Evolutionary conservation across 352 stramenopile species (phyloP).

Genomic region (Globisporangium orthogonon): DNA sequence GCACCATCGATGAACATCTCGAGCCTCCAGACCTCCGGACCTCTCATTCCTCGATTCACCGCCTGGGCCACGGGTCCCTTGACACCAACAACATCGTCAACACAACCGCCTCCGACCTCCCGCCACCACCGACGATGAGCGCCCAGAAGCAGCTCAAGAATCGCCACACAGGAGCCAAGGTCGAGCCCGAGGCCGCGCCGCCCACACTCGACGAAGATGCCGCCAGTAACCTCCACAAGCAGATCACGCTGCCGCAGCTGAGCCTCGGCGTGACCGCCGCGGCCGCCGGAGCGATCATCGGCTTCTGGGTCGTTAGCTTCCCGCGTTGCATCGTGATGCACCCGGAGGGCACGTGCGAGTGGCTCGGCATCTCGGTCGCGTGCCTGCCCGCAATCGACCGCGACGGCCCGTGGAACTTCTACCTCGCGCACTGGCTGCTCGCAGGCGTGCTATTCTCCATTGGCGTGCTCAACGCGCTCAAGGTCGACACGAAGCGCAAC

Average conservation of each 20-base stretch:
- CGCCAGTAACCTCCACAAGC: too few relatives aligned
- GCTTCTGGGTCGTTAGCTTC: conserved; percentile 14
- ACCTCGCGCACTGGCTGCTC: conserved; percentile 13
- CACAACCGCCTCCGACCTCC: too few relatives aligned
- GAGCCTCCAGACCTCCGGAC: too few relatives aligned
- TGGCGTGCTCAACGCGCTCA: conserved; percentile 2
- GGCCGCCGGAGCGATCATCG: conserved; percentile 5
- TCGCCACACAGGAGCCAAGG: too few relatives aligned
- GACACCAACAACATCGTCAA: too few relatives aligned
- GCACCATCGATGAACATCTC: too few relatives aligned
- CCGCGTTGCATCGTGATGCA: conserved; percentile 13
- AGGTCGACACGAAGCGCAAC: conserved; percentile 5
- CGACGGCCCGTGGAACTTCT: conserved; percentile 6
- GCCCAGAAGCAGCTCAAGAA: too few relatives aligned
- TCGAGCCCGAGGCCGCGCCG: too few relatives aligned
- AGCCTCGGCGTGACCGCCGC: background rate
- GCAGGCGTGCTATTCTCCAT: conserved; percentile 11
- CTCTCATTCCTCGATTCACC: too few relatives aligned
- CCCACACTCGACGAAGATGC: too few relatives aligned
- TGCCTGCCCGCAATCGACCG: conserved; percentile 12
- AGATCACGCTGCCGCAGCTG: conserved; percentile 7
- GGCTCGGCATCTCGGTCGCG: conserved; percentile 8
- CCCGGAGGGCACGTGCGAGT: conserved; percentile 9
- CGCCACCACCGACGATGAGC: too few relatives aligned
- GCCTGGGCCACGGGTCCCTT: too few relatives aligned